Evolutionary conservation across 139 green algal species (phyloP).

Genomic region (Deuterostichococcus epilithicus): DNA sequence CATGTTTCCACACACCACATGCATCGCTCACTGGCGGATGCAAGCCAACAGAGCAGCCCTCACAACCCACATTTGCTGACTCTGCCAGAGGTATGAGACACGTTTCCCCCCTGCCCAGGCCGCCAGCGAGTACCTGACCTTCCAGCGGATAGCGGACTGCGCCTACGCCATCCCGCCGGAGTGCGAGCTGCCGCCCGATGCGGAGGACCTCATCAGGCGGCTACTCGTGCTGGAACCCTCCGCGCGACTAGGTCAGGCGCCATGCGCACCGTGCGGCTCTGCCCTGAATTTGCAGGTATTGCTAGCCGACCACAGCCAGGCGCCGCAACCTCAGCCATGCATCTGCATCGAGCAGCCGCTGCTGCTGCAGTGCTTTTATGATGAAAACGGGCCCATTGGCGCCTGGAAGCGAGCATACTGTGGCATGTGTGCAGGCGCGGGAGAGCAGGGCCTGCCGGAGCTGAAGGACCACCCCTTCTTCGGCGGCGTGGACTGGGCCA

Average conservation of each 20-base stretch:
- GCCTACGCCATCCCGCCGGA: conserved; percentile 10
- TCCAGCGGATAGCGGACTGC: conserved; percentile 53
- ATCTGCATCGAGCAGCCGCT: not conserved
- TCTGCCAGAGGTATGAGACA: not conserved
- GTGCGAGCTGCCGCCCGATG: conserved; percentile 28
- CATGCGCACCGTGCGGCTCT: not conserved
- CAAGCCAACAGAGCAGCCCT: too few relatives aligned
- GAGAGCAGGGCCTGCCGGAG: not conserved
- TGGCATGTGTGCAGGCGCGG: not conserved
- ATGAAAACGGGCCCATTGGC: not conserved
- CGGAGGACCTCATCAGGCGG: conserved; percentile 52
- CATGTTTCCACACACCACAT: not conserved
- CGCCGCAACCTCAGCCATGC: too few relatives aligned
- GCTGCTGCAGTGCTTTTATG: not conserved
- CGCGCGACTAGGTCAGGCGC: conserved; percentile 49
- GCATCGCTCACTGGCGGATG: too few relatives aligned
- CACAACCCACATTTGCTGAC: too few relatives aligned
- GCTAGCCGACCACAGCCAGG: not conserved
- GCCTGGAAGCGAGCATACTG: not conserved
- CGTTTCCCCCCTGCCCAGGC: not conserved
- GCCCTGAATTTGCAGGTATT: not conserved
- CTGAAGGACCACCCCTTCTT: conserved; percentile 23
- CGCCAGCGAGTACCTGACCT: conserved; percentile 80
- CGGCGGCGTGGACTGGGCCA: conserved; percentile 37
- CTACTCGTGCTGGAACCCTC: conserved; percentile 61